These are phyloP conservation scores for Pseudogymnoascus sp. DNA, from an alignment of 2,329 filamentous ascomycete species.

Conservation along the genomic window DNA sequence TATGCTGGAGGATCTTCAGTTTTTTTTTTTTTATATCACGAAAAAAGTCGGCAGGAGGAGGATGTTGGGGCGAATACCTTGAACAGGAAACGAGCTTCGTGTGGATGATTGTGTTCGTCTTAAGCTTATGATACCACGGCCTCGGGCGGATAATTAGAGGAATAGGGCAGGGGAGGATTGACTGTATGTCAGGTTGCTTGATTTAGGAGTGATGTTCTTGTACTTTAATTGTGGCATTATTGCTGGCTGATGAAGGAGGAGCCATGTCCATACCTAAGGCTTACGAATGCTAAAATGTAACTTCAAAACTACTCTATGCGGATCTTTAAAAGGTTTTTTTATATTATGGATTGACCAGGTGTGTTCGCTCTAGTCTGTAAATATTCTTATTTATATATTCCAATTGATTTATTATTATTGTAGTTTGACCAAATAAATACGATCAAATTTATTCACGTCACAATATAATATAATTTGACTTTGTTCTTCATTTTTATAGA, in stretches of 20 bases:
- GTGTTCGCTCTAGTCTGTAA: no score
- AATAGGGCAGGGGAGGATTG: not conserved
- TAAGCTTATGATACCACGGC: constrained; percentile 8
- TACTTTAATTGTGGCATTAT: not conserved
- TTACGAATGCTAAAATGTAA: not conserved
- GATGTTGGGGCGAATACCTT: not conserved
- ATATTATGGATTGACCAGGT: not conserved
- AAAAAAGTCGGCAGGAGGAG: not conserved
- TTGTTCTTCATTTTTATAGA: not conserved
- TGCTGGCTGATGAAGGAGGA: not conserved
- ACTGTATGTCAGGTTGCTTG: not conserved
- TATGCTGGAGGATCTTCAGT: not conserved
- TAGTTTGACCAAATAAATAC: not conserved
- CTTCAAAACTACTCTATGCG: not conserved
- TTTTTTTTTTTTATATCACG: not conserved
- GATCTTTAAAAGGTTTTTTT: not conserved
- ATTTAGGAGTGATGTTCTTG: not conserved
- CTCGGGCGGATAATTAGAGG: not conserved
- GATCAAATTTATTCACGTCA: not conserved
- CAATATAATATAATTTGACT: not conserved
- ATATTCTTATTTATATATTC: not conserved
- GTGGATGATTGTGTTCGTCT: constrained; percentile 4
- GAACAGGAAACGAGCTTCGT: not conserved
- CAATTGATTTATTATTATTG: no score
- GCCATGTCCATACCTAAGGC: not conserved